Percentiles rank a stretch among this genome's conserved stretches.
phyloP scores from a whole-genome alignment of 768 basidiomycete genomes.

The Macrolepiota dolichaula region DNA sequence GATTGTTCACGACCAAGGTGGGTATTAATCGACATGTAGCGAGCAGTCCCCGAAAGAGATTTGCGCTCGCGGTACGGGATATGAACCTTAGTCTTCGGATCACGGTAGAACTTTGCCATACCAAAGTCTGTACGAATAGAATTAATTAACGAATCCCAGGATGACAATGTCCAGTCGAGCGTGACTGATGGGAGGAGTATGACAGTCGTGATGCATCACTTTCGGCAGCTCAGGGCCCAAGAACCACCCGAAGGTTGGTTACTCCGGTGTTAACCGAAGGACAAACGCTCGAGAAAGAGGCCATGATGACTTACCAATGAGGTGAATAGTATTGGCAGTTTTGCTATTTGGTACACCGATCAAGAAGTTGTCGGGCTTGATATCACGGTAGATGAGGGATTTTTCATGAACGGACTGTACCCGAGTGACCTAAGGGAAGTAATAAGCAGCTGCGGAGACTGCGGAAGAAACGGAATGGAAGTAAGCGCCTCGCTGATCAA shows the following conservation, averaged over 20 bases:
- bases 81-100: slow-evolving; percentile 95
- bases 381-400: slow-evolving; percentile 97
- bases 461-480: neutral
- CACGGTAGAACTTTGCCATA: slow-evolving; percentile 99
- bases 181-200: slow-evolving; percentile 8
- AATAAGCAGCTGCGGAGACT: neutral
- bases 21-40: slow-evolving; percentile 99
- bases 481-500: neutral
- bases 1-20: slow-evolving; percentile 95
- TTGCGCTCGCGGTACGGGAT: slow-evolving; percentile 99
- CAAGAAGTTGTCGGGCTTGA: slow-evolving; percentile 99
- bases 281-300: neutral
- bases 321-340: slow-evolving; percentile 82
- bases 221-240: slow-evolving; percentile 1
- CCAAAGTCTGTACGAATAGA: slow-evolving; percentile 71
- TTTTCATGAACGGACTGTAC: slow-evolving; percentile 98
- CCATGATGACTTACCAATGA: slow-evolving; percentile 63
- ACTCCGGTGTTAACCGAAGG: slow-evolving; percentile 5
- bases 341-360: slow-evolving; percentile 93
- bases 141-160: slow-evolving; percentile 12
- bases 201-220: slow-evolving; percentile 10
- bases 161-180: neutral
- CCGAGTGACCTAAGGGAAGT: slow-evolving; percentile 71
- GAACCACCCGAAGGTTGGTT: neutral
- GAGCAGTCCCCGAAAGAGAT: slow-evolving; percentile 91